A percentile compares a stretch with the other conserved stretches of the same genome.
These are phyloP conservation scores for Neodidymelliopsis sp. DNA, from an alignment of 2,329 filamentous ascomycete species.

Conservation along the genomic window DNA sequence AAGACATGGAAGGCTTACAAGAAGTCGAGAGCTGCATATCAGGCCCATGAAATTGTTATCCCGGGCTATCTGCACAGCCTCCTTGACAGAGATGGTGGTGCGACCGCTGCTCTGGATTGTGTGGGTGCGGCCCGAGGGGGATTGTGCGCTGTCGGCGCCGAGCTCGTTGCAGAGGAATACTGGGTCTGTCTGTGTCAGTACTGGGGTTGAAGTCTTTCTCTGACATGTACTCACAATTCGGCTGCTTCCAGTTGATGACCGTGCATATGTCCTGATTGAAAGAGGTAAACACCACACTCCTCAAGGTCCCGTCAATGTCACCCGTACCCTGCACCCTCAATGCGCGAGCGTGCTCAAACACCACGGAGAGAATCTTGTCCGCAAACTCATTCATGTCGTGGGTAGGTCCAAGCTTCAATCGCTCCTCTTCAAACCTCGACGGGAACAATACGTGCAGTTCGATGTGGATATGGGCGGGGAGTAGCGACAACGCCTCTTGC, in stretches of 20 bases:
- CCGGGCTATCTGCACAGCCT: constrained; percentile 89
- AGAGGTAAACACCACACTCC: constrained; percentile 92
- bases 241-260: constrained; percentile 98
- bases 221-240: constrained; percentile 72
- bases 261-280: constrained; percentile 92
- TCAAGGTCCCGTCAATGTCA: constrained; percentile 69
- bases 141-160: constrained; percentile 64
- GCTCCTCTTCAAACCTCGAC: constrained; percentile 73
- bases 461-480: constrained; percentile 83
- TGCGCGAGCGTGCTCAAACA: constrained; percentile 87
- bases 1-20: neutral
- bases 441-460: constrained; percentile 95
- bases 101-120: constrained; percentile 69
- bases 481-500: constrained; percentile 74
- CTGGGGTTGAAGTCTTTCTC: neutral
- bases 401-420: constrained; percentile 73
- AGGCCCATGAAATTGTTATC: constrained; percentile 98
- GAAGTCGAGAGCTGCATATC: constrained; percentile 83
- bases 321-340: constrained; percentile 64
- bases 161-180: constrained; percentile 95
- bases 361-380: constrained; percentile 81
- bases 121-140: constrained; percentile 43
- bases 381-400: constrained; percentile 86
- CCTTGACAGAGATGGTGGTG: constrained; percentile 86
- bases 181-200: constrained; percentile 65